Evolutionary conservation across 352 stramenopile species (phyloP), one percentile per base, ranked within the genome.

Genomic region (Blastocystis sp.): DNA sequence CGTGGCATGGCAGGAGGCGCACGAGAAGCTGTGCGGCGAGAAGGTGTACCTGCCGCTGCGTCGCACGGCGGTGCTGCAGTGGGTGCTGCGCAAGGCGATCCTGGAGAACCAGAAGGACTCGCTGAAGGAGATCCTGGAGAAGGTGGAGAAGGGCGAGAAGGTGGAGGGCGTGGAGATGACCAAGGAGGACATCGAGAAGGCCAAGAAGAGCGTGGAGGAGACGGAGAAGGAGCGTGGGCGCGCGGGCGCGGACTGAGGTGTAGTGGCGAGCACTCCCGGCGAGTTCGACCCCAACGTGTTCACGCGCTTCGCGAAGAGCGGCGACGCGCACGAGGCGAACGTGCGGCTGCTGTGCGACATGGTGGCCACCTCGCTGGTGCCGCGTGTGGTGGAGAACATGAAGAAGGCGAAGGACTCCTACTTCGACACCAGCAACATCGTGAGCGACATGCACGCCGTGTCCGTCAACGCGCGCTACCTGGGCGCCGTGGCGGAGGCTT

Each of bases 201-300:
- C 71, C 28, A 80, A 80, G 70, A 40, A 62, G 38, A 21, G 38
- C 3, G 23, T 80, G 17, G 52, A 21, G 14, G 53, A 61, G 7
- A 67, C 23, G 19, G 77, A 87, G 65, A 74, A 87, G 52, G 65
- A 77, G 45, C 41, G 62, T 87, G 56, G 11, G 69, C 14, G 14
- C 45, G 14, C 2, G 7, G 0, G 5, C 2, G 38, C 4, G 0
- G 40, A 48, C 2, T 81, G 10, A 65, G 17, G 40, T 40, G 17
- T 81, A 81, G 71, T 81, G 14, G 14, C 53, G 11, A n/a, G 23
- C 2, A 87, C 56, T 21, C 77, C 77, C 28, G 19, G 10, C 21
- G n/a, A 48, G 7, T 87, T 87, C 62, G 77, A 87, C 45, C 34
- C 52, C 56, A 87, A 87, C 56, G 65, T 56, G 14, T 87, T 87